Conservation (phyloP, 2,329 filamentous ascomycete genomes). For the Macrophomina tecta region DNA sequence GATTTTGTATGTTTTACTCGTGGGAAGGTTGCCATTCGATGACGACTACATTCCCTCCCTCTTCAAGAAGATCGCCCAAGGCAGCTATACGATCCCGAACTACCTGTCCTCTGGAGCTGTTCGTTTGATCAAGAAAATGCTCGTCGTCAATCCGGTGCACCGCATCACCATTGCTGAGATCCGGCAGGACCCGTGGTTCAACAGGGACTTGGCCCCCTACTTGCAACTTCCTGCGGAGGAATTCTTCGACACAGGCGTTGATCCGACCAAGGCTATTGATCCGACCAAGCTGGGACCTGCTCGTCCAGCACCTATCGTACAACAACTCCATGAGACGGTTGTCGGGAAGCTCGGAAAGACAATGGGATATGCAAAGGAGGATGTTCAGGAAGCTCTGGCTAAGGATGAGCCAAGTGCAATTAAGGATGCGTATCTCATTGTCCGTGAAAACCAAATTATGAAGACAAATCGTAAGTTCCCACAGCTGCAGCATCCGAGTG, state of each 20-base stretch:
- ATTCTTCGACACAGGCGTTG: constrained; percentile 91
- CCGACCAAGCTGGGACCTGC: constrained; percentile 80
- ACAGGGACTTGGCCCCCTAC: constrained; percentile 83
- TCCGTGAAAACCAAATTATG: constrained; percentile 97
- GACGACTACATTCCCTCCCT: constrained; percentile 97
- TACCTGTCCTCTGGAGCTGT: constrained; percentile 89
- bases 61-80: constrained; percentile 96
- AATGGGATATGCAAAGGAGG: constrained; percentile 94
- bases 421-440: constrained; percentile 98
- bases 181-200: constrained; percentile 91
- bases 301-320: constrained; percentile 73
- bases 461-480: constrained; percentile 82
- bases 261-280: constrained; percentile 89
- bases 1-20: constrained; percentile 73
- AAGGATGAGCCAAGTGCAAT: constrained; percentile 95
- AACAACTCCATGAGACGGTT: constrained; percentile 89
- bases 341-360: constrained; percentile 96
- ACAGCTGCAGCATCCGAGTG: background rate
- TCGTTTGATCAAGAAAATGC: constrained; percentile 85
- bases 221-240: constrained; percentile 87
- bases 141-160: constrained; percentile 93
- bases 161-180: constrained; percentile 95
- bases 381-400: constrained; percentile 92
- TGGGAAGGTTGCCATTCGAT: constrained; percentile 83
- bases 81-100: constrained; percentile 88